These are phyloP conservation scores for Amanita exitialis DNA, from an alignment of 768 basidiomycete genomes.

Conservation along the genomic window DNA sequence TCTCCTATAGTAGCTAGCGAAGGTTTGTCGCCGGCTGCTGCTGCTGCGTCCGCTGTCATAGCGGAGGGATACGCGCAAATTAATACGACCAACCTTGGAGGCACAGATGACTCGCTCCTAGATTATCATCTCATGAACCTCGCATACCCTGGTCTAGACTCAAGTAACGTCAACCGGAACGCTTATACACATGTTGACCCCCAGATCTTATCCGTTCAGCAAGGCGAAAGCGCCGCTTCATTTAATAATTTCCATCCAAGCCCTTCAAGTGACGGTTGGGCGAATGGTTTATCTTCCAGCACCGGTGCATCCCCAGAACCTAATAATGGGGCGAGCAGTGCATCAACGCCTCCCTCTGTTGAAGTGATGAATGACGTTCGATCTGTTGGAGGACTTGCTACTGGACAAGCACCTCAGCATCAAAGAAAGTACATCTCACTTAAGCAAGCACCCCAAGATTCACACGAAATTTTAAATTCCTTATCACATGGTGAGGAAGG, in stretches of 20 bases:
- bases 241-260: slow-evolving; percentile 56
- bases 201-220: slow-evolving; percentile 51
- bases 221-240: slow-evolving; percentile 12
- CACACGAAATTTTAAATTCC: slow-evolving; percentile 48
- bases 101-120: slow-evolving; percentile 44
- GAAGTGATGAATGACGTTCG: slow-evolving; percentile 28
- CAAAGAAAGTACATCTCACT: slow-evolving; percentile 55
- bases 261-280: slow-evolving; percentile 79
- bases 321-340: slow-evolving; percentile 47
- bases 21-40: slow-evolving; percentile 54
- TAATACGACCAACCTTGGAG: slow-evolving; percentile 39
- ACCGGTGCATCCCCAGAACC: slow-evolving; percentile 70
- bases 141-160: slow-evolving; percentile 48
- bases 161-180: slow-evolving; percentile 27
- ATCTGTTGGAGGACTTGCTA: background rate
- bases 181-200: slow-evolving; percentile 85
- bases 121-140: slow-evolving; percentile 64
- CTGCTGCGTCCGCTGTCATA: slow-evolving; percentile 58
- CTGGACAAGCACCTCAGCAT: slow-evolving; percentile 14
- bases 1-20: slow-evolving; percentile 21
- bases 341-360: slow-evolving; percentile 63
- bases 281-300: slow-evolving; percentile 56
- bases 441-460: slow-evolving; percentile 49
- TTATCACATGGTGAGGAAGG: slow-evolving; percentile 28
- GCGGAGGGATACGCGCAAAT: slow-evolving; percentile 66